phyloP scores from a whole-genome alignment of 2,329 filamentous ascomycete genomes.

The Penicillium sp. region DNA sequence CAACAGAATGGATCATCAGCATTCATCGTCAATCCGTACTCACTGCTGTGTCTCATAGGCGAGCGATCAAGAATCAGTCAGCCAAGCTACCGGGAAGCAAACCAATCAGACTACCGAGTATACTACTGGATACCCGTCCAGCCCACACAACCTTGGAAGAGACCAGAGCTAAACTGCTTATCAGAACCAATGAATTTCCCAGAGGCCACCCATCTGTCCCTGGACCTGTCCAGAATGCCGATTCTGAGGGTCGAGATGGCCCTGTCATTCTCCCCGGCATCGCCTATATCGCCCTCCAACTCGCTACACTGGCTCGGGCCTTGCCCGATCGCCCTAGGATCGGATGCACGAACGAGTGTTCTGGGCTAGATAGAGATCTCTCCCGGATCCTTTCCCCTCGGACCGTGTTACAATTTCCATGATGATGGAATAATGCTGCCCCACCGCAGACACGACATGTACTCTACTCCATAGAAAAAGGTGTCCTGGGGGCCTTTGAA shows the following conservation, averaged over 20 bases:
- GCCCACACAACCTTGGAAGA: constrained; percentile 1
- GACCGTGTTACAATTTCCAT: not conserved
- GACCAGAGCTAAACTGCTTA: not conserved
- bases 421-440: not conserved
- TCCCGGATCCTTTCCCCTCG: not conserved
- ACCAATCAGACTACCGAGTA: not conserved
- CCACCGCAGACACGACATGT: not conserved
- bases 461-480: not conserved
- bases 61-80: not conserved
- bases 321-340: not conserved
- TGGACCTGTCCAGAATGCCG: not conserved
- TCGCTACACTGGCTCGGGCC: not conserved
- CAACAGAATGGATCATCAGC: not conserved
- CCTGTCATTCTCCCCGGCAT: not conserved
- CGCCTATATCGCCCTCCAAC: not conserved
- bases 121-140: not conserved
- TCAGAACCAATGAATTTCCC: not conserved
- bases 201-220: not conserved
- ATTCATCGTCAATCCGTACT: too few relatives aligned
- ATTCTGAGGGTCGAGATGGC: not conserved
- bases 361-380: too few relatives aligned
- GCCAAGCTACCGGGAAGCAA: not conserved
- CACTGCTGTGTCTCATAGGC: not conserved
- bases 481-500: not conserved
- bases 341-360: not conserved